Percentiles rank a stretch among this genome's conserved stretches.
phyloP scores from a whole-genome alignment of 2,329 filamentous ascomycete genomes.

The Penicillium freii region DNA sequence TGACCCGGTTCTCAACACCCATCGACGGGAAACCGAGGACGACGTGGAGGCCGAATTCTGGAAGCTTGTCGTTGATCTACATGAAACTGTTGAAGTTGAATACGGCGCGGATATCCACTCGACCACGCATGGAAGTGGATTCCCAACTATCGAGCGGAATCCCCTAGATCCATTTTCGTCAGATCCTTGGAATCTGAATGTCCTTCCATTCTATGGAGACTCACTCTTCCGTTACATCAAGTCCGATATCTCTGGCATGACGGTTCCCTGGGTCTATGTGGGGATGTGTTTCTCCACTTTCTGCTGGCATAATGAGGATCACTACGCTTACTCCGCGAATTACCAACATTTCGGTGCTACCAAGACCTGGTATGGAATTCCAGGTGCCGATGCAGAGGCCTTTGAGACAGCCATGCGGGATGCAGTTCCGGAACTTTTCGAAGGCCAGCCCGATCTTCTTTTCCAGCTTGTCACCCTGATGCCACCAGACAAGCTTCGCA shows the following conservation, averaged over 20 bases:
- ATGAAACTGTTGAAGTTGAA: conserved; percentile 95
- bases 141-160: conserved; percentile 89
- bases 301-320: conserved; percentile 99
- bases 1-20: conserved; percentile 77
- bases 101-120: conserved; percentile 98
- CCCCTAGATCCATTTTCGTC: conserved; percentile 82
- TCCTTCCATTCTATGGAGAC: conserved; percentile 83
- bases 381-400: conserved; percentile 86
- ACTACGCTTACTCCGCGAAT: conserved; percentile 96
- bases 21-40: conserved; percentile 82
- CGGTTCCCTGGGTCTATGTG: conserved; percentile 97
- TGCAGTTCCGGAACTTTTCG: conserved; percentile 92
- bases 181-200: conserved; percentile 94
- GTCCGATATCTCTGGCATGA: conserved; percentile 98
- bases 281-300: conserved; percentile 99
- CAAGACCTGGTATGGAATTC: conserved; percentile 99
- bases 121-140: conserved; percentile 94
- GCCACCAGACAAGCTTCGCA: conserved; percentile 87
- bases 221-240: conserved; percentile 97
- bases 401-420: conserved; percentile 95
- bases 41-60: conserved; percentile 97
- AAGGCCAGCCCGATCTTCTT: conserved; percentile 91
- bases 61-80: conserved; percentile 87
- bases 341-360: conserved; percentile 98
- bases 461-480: conserved; percentile 97